Percentiles rank a stretch among this genome's conserved stretches.
phyloP scores from a whole-genome alignment of 2,329 filamentous ascomycete species.

The Colletotrichum tropicale region DNA sequence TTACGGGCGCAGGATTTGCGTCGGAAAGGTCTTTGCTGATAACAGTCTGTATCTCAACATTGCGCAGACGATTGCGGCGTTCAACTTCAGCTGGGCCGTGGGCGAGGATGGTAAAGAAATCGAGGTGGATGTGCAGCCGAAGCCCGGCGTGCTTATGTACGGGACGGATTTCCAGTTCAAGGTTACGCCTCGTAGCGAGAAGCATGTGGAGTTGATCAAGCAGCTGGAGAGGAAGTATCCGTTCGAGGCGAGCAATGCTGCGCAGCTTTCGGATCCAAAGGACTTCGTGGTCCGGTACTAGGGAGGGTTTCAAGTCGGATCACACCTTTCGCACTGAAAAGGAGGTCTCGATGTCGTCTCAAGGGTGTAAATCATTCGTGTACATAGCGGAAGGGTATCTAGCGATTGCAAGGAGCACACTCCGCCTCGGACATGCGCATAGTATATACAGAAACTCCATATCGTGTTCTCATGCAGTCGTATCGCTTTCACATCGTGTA shows the following conservation, averaged over 20 bases:
- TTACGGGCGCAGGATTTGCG: constrained; percentile 39
- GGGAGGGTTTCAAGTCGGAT: neutral
- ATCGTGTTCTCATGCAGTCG: constrained; percentile 5
- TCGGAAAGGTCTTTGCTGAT: constrained; percentile 35
- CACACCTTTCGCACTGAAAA: too few relatives aligned
- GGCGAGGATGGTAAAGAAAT: constrained; percentile 32
- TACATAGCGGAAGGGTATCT: constrained; percentile 17
- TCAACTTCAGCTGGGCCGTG: constrained; percentile 38
- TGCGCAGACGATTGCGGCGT: constrained; percentile 44
- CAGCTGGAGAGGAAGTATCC: neutral
- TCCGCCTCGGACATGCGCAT: neutral
- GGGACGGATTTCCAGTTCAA: constrained; percentile 5
- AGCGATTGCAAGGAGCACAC: constrained; percentile 4
- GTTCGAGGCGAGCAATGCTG: constrained; percentile 1
- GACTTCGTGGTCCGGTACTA: neutral
- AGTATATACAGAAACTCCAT: neutral
- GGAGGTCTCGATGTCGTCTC: neutral
- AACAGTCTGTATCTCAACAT: constrained; percentile 30
- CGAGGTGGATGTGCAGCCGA: neutral
- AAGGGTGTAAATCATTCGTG: neutral
- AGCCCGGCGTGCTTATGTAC: constrained; percentile 12
- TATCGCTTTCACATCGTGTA: neutral
- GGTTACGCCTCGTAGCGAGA: neutral
- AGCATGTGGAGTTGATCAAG: neutral
- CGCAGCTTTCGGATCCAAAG: neutral